These are phyloP conservation scores for Neurospora sp. DNA, from an alignment of 495 filamentous ascomycete genomes.

Conservation along the genomic window DNA sequence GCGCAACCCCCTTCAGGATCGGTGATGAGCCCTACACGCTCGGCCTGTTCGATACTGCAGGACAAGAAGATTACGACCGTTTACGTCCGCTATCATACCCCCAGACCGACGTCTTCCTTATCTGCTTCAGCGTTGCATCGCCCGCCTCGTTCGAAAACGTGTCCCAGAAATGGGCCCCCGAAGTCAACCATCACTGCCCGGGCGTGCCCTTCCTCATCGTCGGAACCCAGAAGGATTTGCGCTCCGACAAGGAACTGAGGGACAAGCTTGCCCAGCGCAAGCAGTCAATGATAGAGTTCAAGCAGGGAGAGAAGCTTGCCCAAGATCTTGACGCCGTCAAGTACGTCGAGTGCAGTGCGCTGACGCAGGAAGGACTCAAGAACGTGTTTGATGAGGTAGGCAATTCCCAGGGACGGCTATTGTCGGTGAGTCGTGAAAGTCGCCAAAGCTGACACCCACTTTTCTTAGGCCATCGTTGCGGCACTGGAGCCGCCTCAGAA, in stretches of 20 bases:
- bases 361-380: constrained; percentile 98
- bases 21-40: constrained; percentile 97
- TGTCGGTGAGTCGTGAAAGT: neutral
- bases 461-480: constrained; percentile 72
- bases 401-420: constrained; percentile 6
- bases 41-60: constrained; percentile 95
- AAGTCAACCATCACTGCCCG: constrained; percentile 96
- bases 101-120: constrained; percentile 96
- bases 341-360: constrained; percentile 95
- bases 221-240: constrained; percentile 92
- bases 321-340: constrained; percentile 94
- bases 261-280: constrained; percentile 71
- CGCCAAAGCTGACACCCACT: neutral
- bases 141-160: constrained; percentile 99
- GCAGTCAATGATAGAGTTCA: constrained; percentile 62
- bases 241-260: constrained; percentile 77
- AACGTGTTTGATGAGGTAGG: constrained; percentile 98
- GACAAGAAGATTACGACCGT: constrained; percentile 98
- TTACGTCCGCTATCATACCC: constrained; percentile 94
- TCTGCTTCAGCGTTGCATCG: constrained; percentile 97
- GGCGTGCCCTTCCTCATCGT: constrained; percentile 97
- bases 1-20: constrained; percentile 53
- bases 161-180: constrained; percentile 96
- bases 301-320: constrained; percentile 79
- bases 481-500: constrained; percentile 74